Conservation (phyloP, 1,284 basidiomycete species). For the Lignosus rhinocerotis region DNA sequence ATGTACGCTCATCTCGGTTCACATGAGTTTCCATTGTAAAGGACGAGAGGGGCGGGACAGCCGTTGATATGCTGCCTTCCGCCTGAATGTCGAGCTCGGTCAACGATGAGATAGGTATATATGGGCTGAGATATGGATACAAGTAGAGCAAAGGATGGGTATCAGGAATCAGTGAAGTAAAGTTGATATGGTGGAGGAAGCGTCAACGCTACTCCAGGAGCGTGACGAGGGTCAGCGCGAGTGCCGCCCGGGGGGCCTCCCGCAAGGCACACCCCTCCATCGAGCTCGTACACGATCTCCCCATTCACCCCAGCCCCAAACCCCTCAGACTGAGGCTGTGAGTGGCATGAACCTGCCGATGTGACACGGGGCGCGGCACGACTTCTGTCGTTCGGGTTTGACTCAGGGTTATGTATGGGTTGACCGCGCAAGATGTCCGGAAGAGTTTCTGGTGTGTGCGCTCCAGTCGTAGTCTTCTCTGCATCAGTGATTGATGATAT, state of each 20-base stretch:
- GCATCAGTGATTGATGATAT: neutral
- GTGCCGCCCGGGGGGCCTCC: neutral
- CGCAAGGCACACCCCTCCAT: neutral
- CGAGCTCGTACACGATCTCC: neutral
- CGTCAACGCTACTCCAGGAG: neutral
- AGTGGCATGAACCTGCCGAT: too few relatives aligned
- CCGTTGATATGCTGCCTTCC: too few relatives aligned
- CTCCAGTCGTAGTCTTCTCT: too few relatives aligned
- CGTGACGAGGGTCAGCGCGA: neutral
- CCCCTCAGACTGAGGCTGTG: neutral
- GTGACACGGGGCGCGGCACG: neutral
- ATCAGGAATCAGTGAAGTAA: neutral
- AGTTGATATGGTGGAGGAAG: neutral
- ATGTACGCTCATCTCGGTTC: neutral
- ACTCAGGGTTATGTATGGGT: too few relatives aligned
- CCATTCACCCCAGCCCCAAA: neutral
- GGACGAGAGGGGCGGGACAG: too few relatives aligned
- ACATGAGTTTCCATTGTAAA: too few relatives aligned
- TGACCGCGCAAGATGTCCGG: too few relatives aligned
- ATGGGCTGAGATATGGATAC: neutral
- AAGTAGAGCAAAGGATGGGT: neutral
- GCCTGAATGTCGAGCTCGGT: too few relatives aligned
- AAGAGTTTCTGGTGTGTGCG: too few relatives aligned
- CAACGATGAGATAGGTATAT: too few relatives aligned
- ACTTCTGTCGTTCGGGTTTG: too few relatives aligned